These are phyloP conservation scores for Meripilus lineatus DNA, from an alignment of 1,284 basidiomycete genomes.

Conservation along the genomic window DNA sequence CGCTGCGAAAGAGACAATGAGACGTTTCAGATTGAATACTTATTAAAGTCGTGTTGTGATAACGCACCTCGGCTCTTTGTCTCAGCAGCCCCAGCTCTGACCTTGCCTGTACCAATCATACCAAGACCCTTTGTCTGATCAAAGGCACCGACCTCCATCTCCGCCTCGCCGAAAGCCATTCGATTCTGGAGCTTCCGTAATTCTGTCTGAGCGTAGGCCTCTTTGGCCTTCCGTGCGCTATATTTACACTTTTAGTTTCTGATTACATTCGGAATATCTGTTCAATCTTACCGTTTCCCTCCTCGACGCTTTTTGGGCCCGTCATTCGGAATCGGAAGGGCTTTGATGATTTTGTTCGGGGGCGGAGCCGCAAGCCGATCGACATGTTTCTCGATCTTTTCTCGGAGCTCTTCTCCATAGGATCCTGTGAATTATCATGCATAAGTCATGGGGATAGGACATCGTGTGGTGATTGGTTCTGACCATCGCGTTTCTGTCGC, in stretches of 20 bases:
- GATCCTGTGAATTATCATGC: slow-evolving; percentile 39
- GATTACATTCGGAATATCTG: background rate
- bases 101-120: slow-evolving; percentile 93
- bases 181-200: slow-evolving; percentile 96
- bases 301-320: slow-evolving; percentile 94
- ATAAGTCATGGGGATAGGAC: background rate
- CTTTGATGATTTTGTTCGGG: slow-evolving; percentile 90
- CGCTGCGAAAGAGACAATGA: slow-evolving; percentile 44
- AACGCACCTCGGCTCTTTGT: slow-evolving; percentile 79
- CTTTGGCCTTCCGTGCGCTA: slow-evolving; percentile 94
- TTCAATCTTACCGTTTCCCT: slow-evolving; percentile 71
- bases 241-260: background rate
- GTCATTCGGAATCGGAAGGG: slow-evolving; percentile 94
- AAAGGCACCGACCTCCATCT: slow-evolving; percentile 94
- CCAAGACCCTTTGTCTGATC: slow-evolving; percentile 96
- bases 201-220: slow-evolving; percentile 96
- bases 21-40: slow-evolving; percentile 6
- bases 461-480: slow-evolving; percentile 17
- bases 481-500: slow-evolving; percentile 73
- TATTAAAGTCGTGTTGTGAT: slow-evolving; percentile 1
- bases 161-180: slow-evolving; percentile 93
- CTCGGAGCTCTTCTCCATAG: slow-evolving; percentile 78
- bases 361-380: slow-evolving; percentile 93
- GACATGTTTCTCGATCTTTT: slow-evolving; percentile 88
- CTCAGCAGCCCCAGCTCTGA: slow-evolving; percentile 83